Conservation (phyloP, 1,139 yeast species). For the Kodamaea arcana region DNA sequence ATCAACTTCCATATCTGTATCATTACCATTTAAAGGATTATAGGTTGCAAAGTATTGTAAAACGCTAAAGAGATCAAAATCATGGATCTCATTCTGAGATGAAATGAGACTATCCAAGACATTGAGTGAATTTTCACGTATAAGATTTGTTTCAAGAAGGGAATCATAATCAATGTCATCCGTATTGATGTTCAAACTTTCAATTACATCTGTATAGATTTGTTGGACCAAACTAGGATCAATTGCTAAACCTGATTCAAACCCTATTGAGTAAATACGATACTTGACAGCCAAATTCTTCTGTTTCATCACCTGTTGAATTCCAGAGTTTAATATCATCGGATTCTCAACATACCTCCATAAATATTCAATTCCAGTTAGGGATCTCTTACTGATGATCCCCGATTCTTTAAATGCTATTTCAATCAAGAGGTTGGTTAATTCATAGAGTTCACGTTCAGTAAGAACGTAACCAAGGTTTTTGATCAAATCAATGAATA, state of each 20-base stretch:
- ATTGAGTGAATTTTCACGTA: slow-evolving; percentile 47
- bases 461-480: slow-evolving; percentile 50
- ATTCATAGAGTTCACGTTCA: slow-evolving; percentile 32
- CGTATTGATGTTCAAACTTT: slow-evolving; percentile 24
- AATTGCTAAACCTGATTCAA: slow-evolving; percentile 7
- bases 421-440: slow-evolving; percentile 34
- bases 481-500: slow-evolving; percentile 54
- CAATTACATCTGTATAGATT: slow-evolving; percentile 8
- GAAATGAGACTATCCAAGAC: slow-evolving; percentile 33
- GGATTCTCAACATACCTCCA: slow-evolving; percentile 26
- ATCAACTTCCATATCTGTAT: slow-evolving; percentile 32
- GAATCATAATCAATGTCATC: slow-evolving; percentile 41
- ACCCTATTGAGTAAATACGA: slow-evolving; percentile 11
- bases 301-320: slow-evolving; percentile 7
- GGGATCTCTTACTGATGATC: slow-evolving; percentile 50
- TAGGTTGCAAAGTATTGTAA: slow-evolving; percentile 45
- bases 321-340: slow-evolving; percentile 11
- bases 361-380: slow-evolving; percentile 51
- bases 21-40: slow-evolving; percentile 49
- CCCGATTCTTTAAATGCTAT: slow-evolving; percentile 43
- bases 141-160: slow-evolving; percentile 29
- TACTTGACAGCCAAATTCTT: slow-evolving; percentile 8
- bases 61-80: slow-evolving; percentile 26
- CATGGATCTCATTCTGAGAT: slow-evolving; percentile 10
- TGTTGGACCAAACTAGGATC: slow-evolving; percentile 7